Evolutionary conservation across 2,329 filamentous ascomycete species (phyloP), one percentile per base, ranked within the genome.

Genomic region (Colletotrichum cereale): DNA sequence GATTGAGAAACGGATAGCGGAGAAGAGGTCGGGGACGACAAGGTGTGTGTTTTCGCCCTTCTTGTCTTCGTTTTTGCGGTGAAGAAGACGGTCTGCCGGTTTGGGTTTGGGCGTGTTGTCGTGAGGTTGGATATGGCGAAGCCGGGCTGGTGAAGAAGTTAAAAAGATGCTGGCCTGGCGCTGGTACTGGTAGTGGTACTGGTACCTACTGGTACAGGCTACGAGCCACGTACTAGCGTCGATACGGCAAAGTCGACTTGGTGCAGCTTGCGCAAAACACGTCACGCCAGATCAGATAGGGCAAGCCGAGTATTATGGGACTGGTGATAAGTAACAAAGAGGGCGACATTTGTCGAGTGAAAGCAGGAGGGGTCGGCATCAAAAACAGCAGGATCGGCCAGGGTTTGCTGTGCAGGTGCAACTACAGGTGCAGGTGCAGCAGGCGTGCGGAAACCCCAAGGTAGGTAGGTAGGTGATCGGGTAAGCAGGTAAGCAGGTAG

Each of bases 241-340:
- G 57, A 71, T 62, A 38, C 57, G 58, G 64, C 50, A 71, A 63
- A 36, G 64, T 62, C 34, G 58, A 52, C 29, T 21, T 67, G 68
- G 21, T 16, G 57, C 24, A 62, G 60, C 50, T 26, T 58, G 44
- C 47, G 48, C 31, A 48, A 55, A 40, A 62, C 53, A 62, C 60
- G 26, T 42, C 36, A 53, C 61, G 40, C 48, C 60, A 47, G 2
- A 12, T 47, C 47, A 63, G 44, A 53, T 10, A 55, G 18, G 44
- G 36, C 11, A 57, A 26, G 57, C 42, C 44, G 36, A 52, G n/a
- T 47, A n/a, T 48, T 34, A 36, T 52, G 53, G 62, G 48, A 62
- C 61, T n/a, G 42, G 38, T 26, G 67, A 55, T 50, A 48, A 31
- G 61, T 53, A 67, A 67, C 57, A 67, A 71, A 71, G 57, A 71